Evolutionary conservation across 768 basidiomycete species (phyloP).

Genomic region (Russula earlei): DNA sequence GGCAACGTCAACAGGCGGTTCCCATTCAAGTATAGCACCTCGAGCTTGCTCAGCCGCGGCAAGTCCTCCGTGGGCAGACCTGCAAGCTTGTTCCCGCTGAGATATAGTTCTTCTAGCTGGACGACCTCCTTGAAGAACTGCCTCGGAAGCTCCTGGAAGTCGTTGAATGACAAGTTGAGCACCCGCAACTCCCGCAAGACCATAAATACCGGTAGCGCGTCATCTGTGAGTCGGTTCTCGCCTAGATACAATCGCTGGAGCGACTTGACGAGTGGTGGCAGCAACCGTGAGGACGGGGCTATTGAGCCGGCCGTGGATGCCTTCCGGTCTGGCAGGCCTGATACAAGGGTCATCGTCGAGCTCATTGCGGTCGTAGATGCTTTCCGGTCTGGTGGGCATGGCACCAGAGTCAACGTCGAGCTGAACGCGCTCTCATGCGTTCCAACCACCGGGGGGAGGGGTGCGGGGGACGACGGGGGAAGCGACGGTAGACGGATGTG

Average conservation of each 20-base stretch:
- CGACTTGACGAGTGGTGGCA: slow-evolving; percentile 56
- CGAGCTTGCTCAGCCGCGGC: slow-evolving; percentile 54
- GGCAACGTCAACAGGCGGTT: slow-evolving; percentile 91
- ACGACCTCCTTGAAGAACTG: slow-evolving; percentile 64
- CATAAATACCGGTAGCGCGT: slow-evolving; percentile 64
- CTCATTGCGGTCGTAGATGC: slow-evolving; percentile 5
- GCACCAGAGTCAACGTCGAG: slow-evolving; percentile 7
- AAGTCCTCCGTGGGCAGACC: slow-evolving; percentile 87
- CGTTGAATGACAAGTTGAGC: slow-evolving; percentile 91
- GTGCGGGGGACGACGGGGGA: slow-evolving; percentile 23
- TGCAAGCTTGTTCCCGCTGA: slow-evolving; percentile 92
- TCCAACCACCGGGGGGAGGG: not conserved
- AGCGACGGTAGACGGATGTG: slow-evolving; percentile 56
- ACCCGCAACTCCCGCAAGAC: slow-evolving; percentile 68
- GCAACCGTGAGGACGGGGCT: slow-evolving; percentile 20
- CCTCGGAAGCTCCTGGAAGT: slow-evolving; percentile 79
- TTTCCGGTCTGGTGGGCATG: slow-evolving; percentile 32
- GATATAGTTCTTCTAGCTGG: slow-evolving; percentile 75
- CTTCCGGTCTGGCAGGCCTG: slow-evolving; percentile 33
- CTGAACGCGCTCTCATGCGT: slow-evolving; percentile 8
- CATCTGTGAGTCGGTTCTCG: slow-evolving; percentile 81
- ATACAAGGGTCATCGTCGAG: slow-evolving; percentile 5
- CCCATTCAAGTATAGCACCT: slow-evolving; percentile 82
- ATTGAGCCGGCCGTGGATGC: slow-evolving; percentile 31
- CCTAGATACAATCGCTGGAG: slow-evolving; percentile 78